Evolutionary conservation across 805 yeast species (phyloP).

Genomic region (Scheffersomyces stipitis): DNA sequence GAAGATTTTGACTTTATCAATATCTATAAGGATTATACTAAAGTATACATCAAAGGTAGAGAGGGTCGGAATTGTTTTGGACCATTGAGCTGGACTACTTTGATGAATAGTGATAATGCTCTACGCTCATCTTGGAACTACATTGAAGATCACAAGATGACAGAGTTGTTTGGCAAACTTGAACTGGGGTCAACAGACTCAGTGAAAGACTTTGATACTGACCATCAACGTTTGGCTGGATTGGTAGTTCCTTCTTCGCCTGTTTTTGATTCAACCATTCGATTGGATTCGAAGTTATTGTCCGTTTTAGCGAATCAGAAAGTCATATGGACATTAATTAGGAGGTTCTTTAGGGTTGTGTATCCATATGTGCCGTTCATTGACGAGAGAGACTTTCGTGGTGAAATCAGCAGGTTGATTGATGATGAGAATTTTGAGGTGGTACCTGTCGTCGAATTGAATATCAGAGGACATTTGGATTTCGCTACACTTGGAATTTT

Average conservation of each 20-base stretch:
- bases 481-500: constrained; percentile 11
- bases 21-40: background rate
- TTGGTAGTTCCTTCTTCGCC: background rate
- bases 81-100: background rate
- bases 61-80: background rate
- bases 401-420: background rate
- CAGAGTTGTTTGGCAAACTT: background rate
- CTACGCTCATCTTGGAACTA: background rate
- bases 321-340: constrained; percentile 8
- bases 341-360: constrained; percentile 9
- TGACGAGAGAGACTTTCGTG: constrained; percentile 5
- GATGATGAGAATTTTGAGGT: constrained; percentile 12
- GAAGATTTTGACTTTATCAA: background rate
- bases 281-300: constrained; percentile 3
- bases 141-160: background rate
- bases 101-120: background rate
- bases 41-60: background rate
- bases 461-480: constrained; percentile 8
- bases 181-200: background rate
- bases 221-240: background rate
- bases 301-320: constrained; percentile 6
- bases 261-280: background rate
- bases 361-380: constrained; percentile 14
- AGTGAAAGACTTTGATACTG: background rate
- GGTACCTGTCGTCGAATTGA: background rate